Base-by-base conservation (phyloP, 441 rosid species). In the Melastoma candidum region DNA sequence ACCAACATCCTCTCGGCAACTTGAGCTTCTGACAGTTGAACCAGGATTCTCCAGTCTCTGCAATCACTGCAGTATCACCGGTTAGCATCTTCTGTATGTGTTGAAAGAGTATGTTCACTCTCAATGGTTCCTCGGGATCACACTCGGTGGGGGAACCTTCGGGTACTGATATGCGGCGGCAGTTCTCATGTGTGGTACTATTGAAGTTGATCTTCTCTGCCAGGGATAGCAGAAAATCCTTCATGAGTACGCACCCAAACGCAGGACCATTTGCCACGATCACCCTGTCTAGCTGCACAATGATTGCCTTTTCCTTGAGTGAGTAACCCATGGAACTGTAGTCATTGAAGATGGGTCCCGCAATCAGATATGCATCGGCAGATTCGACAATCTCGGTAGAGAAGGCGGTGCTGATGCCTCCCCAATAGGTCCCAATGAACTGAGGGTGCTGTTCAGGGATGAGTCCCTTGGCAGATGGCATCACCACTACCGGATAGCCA, bases 11-110 rank as follows among this genome's bases (percentile, higher is more conserved):
- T 55, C 9, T 7, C 2, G 66, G 22, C 22, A 17, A 17, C 22
- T 17, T 17, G 22, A 17, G 22, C 22, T 17, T 17, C 22, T 17
- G 22, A 54, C 66, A 63, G 36, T 63, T 63, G 45, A 63, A 63
- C 66, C 66, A 63, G 44, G 66, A 63, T 46, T 63, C 66, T 36
- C 66, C 66, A 7, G 66, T 63, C 54, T 63, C 66, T 13, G 66
- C 66, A 44, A 63, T 55, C 14, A 63, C 56, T 26, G 66, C 66
- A 48, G 66, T 48, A 44, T 63, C 66, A 7, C 66, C 29, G 17
- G 66, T 54, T 5, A 63, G 50, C 66, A 63, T 55, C 26, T 55
- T 50, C 66, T 63, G 66, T 55, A 63, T 55, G 48, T 63, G 66
- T 60, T 63, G 12, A 51, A 63, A 63, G 22, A 63, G 45, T 8